Conservation (phyloP, 331 rosid species). For the Rhamnella rubrinervis region DNA sequence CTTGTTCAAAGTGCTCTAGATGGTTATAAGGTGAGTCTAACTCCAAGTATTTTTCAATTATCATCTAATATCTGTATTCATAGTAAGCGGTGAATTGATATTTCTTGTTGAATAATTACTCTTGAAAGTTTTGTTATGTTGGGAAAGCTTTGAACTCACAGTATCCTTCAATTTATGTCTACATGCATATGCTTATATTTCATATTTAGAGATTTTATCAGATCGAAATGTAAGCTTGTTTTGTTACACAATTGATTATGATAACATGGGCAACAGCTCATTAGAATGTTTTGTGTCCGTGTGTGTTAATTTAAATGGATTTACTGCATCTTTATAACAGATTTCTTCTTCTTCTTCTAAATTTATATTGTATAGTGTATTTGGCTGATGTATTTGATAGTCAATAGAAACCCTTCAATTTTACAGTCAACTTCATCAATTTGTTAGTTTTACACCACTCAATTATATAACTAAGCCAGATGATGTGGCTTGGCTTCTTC, state of each 20-base stretch:
- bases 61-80: neutral
- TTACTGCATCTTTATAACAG: no score
- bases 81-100: neutral
- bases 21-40: conserved; percentile 83
- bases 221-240: neutral
- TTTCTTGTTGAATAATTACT: neutral
- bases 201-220: neutral
- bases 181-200: neutral
- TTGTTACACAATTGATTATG: no score
- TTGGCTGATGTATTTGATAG: neutral
- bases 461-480: neutral
- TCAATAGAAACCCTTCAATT: neutral
- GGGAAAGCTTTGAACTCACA: neutral
- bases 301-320: no score
- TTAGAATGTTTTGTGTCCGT: no score
- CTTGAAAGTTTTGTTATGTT: neutral
- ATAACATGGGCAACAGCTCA: no score
- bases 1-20: conserved; percentile 99
- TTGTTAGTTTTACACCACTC: neutral
- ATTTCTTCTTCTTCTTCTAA: no score
- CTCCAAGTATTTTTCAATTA: neutral
- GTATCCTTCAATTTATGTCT: neutral
- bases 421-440: neutral
- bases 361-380: no score
- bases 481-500: conserved; percentile 28